Base-by-base conservation (phyloP, 2,329 filamentous ascomycete genomes). In the Aureobasidium subglaciale region DNA sequence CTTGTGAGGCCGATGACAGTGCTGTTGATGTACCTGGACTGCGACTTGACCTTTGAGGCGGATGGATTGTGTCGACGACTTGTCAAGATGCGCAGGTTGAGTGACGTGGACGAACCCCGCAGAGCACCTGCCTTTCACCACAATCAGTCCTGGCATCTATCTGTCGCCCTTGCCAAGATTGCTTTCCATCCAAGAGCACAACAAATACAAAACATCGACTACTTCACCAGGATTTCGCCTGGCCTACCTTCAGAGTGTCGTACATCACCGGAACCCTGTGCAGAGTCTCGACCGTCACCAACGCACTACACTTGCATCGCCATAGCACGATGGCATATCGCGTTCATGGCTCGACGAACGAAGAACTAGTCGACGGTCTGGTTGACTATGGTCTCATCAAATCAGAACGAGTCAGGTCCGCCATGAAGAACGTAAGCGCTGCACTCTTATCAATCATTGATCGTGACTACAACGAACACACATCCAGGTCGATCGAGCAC, bases 241-340 rank as follows among this genome's bases (percentile, higher is more conserved):
- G 15, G 2, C 13, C 24, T 5, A 27, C 24, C 43, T 22, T 34
- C 43, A 48, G 16, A 2, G 18, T 48, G 46, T 30, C 46, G 38
- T n/a, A 9, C 46, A 8, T 22, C 20, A 30, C 18, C 45, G 30
- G 4, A 4, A 35, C 13, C 11, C 20, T 24, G n/a, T 38, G 24
- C n/a, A 29, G 32, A 30, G 22, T 34, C 6, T n/a, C 25, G 5
- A 18, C 46, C 22, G 34, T 24, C 11, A 7, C 15, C 32, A 50
- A n/a, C 24, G 9, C 24, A 43, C 20, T 43, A 29, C 24, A 27
- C 10, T 6, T 9, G 15, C n/a, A 27, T 41, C 48, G 27, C 10
- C 35, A 10, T 2, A 15, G 56, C 58, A 78, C 60, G 58, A 97
- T 99, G 93, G 91, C 92, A 58, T 99, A 93, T 93, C 82, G 83